A percentile compares a stretch with the other conserved stretches of the same genome.
These are phyloP conservation scores for Xylaria sp. DNA, from an alignment of 2,329 filamentous ascomycete species.

Conservation along the genomic window DNA sequence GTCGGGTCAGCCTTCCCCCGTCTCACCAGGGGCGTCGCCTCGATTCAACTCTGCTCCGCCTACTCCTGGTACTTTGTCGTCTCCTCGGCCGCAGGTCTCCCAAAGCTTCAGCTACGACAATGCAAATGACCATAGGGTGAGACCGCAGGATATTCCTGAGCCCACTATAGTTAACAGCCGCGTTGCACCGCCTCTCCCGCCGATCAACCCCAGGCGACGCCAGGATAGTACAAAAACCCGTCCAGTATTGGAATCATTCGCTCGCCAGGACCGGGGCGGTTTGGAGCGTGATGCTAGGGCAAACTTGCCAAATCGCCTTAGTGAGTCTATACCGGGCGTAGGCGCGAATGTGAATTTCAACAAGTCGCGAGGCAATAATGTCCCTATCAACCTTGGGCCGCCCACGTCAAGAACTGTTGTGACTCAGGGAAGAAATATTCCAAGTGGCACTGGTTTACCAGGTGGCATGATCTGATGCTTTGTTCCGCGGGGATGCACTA, in stretches of 20 bases:
- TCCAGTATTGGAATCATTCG: conserved; percentile 54
- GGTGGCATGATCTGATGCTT: conserved; percentile 60
- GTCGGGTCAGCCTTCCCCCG: conserved; percentile 57
- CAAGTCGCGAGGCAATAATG: conserved; percentile 44
- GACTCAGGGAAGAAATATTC: conserved; percentile 45
- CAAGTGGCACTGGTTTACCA: conserved; percentile 49
- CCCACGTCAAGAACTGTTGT: conserved; percentile 52
- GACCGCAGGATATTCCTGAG: conserved; percentile 63
- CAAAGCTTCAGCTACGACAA: conserved; percentile 47
- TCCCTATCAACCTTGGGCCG: conserved; percentile 49
- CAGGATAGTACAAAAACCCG: conserved; percentile 54
- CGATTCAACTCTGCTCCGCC: conserved; percentile 50
- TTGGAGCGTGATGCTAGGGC: conserved; percentile 46
- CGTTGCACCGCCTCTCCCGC: conserved; percentile 64
- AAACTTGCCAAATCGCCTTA: conserved; percentile 48
- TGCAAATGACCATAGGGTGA: conserved; percentile 48
- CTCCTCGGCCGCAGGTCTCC: conserved; percentile 52
- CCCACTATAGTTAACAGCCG: conserved; percentile 57
- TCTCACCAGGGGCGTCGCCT: conserved; percentile 57
- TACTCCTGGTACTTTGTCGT: conserved; percentile 50
- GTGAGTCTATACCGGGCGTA: conserved; percentile 5
- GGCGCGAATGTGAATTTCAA: conserved; percentile 41
- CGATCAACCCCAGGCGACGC: conserved; percentile 67
- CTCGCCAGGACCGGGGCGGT: conserved; percentile 52
- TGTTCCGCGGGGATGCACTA: neutral